Evolutionary conservation across 768 basidiomycete species (phyloP).

Genomic region (Amanita pseudoporphyria): DNA sequence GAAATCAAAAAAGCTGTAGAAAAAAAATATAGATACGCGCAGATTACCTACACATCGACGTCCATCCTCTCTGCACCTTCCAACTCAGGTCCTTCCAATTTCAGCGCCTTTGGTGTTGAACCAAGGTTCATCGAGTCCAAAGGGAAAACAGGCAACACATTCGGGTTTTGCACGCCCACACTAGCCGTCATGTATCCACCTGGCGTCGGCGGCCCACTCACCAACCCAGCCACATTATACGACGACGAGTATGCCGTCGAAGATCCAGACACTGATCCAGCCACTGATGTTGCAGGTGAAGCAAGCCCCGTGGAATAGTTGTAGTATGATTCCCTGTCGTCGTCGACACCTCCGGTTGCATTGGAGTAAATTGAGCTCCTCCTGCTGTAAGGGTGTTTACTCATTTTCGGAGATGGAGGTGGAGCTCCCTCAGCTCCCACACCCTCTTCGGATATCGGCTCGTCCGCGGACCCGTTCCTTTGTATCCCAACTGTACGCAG

Average conservation of each 20-base stretch:
- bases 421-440: conserved; percentile 2
- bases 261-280: conserved; percentile 15
- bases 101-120: conserved; percentile 17
- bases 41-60: conserved; percentile 13
- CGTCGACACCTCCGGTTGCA: conserved; percentile 10
- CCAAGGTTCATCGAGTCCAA: conserved; percentile 23
- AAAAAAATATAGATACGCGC: not conserved
- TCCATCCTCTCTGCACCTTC: conserved; percentile 19
- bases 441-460: conserved; percentile 10
- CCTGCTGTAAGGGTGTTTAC: conserved; percentile 12
- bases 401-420: conserved; percentile 8
- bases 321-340: conserved; percentile 15
- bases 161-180: conserved; percentile 5
- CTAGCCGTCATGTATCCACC: conserved; percentile 17
- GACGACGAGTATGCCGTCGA: conserved; percentile 20
- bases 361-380: conserved; percentile 9
- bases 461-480: conserved; percentile 27
- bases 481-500: conserved; percentile 71
- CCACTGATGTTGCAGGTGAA: not conserved
- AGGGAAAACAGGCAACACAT: conserved; percentile 15
- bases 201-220: conserved; percentile 27
- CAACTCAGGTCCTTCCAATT: conserved; percentile 10
- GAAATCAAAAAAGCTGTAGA: not conserved
- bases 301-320: conserved; percentile 11
- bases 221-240: conserved; percentile 12